These are phyloP conservation scores for Casuarina glauca DNA, from an alignment of 306 rosid species.

Conservation along the genomic window DNA sequence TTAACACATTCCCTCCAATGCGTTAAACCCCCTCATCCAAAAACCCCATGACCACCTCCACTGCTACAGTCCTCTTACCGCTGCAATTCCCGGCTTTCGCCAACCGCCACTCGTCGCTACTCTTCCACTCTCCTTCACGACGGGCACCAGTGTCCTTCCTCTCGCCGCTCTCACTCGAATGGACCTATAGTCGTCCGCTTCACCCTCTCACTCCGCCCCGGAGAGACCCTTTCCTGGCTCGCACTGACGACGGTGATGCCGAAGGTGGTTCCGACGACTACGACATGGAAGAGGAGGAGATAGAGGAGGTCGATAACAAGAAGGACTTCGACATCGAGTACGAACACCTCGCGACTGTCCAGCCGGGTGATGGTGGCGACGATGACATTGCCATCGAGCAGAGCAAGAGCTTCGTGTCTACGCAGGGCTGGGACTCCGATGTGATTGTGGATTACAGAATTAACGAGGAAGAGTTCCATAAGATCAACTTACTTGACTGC, in stretches of 20 bases:
- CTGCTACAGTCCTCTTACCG: constrained; percentile 40
- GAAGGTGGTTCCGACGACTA: constrained; percentile 72
- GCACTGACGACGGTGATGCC: constrained; percentile 66
- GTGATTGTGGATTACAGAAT: constrained; percentile 80
- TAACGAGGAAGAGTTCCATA: constrained; percentile 86
- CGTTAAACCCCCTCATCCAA: constrained; percentile 17
- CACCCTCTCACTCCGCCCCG: constrained; percentile 18
- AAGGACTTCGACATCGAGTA: constrained; percentile 93
- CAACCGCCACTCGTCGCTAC: constrained; percentile 12
- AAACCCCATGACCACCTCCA: constrained; percentile 29
- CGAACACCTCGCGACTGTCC: constrained; percentile 42
- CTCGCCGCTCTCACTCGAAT: constrained; percentile 29
- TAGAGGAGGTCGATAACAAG: constrained; percentile 87
- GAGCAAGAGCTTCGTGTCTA: constrained; percentile 68
- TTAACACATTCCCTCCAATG: neutral
- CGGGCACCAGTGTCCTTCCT: constrained; percentile 21
- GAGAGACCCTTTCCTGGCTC: constrained; percentile 50
- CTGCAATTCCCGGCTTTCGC: constrained; percentile 27
- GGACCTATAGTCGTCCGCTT: constrained; percentile 17
- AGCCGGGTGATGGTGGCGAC: constrained; percentile 31
- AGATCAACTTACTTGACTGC: constrained; percentile 71
- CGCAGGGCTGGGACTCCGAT: constrained; percentile 85
- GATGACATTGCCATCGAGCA: constrained; percentile 57
- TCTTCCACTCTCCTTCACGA: constrained; percentile 19
- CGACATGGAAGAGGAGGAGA: constrained; percentile 82